Base-by-base conservation (phyloP, 2,329 filamentous ascomycete genomes). In the Ophiocordyceps camponoti-rufipedis region DNA sequence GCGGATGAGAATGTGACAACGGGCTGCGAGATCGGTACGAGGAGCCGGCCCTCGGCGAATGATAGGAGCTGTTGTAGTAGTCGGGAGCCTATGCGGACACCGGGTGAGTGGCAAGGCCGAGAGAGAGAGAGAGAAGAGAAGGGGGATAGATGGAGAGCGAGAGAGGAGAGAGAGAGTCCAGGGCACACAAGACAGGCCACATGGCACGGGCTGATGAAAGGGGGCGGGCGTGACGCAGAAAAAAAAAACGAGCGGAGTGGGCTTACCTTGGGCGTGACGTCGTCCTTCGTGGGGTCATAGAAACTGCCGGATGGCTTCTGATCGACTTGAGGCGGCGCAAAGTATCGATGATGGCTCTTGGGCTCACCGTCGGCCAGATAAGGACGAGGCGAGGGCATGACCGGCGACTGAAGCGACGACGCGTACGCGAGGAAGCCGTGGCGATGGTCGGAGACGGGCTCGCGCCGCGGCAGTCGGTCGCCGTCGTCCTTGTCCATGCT, bases 241-340 rank as follows among this genome's bases (percentile, higher is more conserved):
- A 48, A 48, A 51, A 50, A 54, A 51, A 55, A 54, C 50, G 52
- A 51, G 54, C 53, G 51, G 54, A 58, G 52, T 12, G 16, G 45
- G 43, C 29, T 29, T 44, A 71, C 68, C 67, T 71, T 70, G 56
- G 66, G 63, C 51, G 66, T 63, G 50, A 63, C 61, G 50, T 57
- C 65, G 59, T 74, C 71, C 41, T 67, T 70, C 41, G 67, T 67
- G 14, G 70, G 70, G 52, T 74, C 71, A 61, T 74, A 74, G 59
- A 70, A 72, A 56, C 66, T 65, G 54, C 68, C 60, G 46, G 61
- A 57, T 14, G 58, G 55, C 45, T 62, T 54, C 55, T 66, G 65
- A 45, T 64, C 63, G 56, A 38, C 60, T 65, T 42, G 54, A 47
- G 18, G 18, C 16, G 39, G 19, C 14, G 39, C 11, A 41, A 28